phyloP scores from a whole-genome alignment of 495 filamentous ascomycete species.

The Aspergillus carlsbadensis region DNA sequence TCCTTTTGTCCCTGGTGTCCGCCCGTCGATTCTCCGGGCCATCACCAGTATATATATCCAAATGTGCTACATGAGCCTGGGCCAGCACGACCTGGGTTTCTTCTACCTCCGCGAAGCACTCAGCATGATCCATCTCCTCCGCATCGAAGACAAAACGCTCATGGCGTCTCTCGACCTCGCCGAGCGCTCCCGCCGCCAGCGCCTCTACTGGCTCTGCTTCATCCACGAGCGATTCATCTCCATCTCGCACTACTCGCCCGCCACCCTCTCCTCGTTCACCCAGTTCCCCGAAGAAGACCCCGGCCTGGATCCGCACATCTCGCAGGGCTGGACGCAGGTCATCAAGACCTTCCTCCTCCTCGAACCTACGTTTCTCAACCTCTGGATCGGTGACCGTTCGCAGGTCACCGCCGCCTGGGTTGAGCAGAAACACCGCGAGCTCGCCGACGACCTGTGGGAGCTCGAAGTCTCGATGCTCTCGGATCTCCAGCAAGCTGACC shows the following conservation, averaged over 20 bases:
- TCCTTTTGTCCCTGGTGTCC: conserved; percentile 19
- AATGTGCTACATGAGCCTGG: conserved; percentile 27
- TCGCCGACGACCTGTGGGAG: conserved; percentile 29
- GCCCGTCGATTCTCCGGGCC: conserved; percentile 19
- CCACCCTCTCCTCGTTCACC: conserved; percentile 18
- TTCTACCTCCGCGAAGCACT: conserved; percentile 33
- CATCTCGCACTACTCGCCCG: conserved; percentile 23
- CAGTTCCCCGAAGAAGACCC: conserved; percentile 28
- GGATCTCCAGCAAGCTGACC: conserved; percentile 50
- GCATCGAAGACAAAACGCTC: conserved; percentile 19
- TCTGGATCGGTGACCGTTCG: conserved; percentile 28
- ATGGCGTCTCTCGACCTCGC: conserved; percentile 14
- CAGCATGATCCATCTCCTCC: conserved; percentile 27
- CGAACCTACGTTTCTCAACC: conserved; percentile 23
- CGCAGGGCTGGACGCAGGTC: conserved; percentile 23
- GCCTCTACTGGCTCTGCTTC: conserved; percentile 34
- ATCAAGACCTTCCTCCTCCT: conserved; percentile 27
- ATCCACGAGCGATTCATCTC: conserved; percentile 35
- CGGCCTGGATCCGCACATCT: conserved; percentile 13
- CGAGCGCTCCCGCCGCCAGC: conserved; percentile 27
- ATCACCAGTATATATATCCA: conserved; percentile 26
- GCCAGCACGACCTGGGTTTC: conserved; percentile 28
- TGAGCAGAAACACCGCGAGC: conserved; percentile 26
- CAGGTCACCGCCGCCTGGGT: conserved; percentile 28
- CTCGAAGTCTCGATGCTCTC: conserved; percentile 30